Percentiles rank a stretch among this genome's conserved stretches.
Conservation (phyloP, 2,329 filamentous ascomycete species). For the Drechslerella dactyloides region DNA sequence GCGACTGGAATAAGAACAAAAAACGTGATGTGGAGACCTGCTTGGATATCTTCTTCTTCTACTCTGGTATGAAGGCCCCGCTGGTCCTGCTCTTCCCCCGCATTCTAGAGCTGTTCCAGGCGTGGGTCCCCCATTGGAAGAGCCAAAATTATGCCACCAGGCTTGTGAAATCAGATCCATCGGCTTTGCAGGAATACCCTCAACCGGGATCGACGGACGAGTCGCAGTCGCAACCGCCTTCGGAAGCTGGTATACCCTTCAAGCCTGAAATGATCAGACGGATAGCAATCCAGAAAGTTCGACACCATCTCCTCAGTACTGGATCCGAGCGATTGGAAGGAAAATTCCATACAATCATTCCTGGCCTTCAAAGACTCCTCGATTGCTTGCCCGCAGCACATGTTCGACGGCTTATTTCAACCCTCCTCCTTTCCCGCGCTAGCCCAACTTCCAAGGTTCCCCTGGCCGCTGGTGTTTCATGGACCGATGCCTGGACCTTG, state of each 20-base stretch:
- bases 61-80: background rate
- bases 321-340: background rate
- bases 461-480: background rate
- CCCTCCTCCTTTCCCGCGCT: slow-evolving; percentile 13
- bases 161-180: too few species aligned
- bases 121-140: slow-evolving; percentile 33
- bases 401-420: slow-evolving; percentile 15
- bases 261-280: too few species aligned
- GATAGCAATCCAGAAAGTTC: background rate
- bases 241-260: too few species aligned
- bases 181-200: too few species aligned
- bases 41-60: slow-evolving; percentile 28
- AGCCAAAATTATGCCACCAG: slow-evolving; percentile 6
- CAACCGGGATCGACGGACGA: too few species aligned
- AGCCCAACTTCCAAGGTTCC: background rate
- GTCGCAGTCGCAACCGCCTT: too few species aligned
- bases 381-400: slow-evolving; percentile 8
- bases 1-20: slow-evolving; percentile 11
- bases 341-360: background rate
- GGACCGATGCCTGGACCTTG: slow-evolving; percentile 1
- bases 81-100: slow-evolving; percentile 18
- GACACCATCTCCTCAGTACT: background rate
- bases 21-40: background rate
- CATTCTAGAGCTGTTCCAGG: slow-evolving; percentile 13
- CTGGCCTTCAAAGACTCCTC: slow-evolving; percentile 15